Percentiles rank a stretch among this genome's conserved stretches.
These are phyloP conservation scores for Sequoia sempervirens DNA, from an alignment of 75 land plant genomes.

Conservation along the genomic window DNA sequence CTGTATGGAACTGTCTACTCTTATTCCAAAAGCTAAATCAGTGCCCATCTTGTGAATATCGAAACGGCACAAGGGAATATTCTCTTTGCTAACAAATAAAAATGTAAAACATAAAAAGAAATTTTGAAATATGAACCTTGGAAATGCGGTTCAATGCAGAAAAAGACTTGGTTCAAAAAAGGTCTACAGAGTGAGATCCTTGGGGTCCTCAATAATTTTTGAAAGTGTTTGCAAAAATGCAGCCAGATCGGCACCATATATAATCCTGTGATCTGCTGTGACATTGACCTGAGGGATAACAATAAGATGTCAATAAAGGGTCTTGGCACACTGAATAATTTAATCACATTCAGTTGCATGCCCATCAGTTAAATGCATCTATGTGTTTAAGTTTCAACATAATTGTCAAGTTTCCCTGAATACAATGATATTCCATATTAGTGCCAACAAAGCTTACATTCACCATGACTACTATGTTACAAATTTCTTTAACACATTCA, in stretches of 20 bases:
- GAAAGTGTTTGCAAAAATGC: slow-evolving; percentile 82
- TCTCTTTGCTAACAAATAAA: not conserved
- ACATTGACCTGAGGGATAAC: slow-evolving; percentile 67
- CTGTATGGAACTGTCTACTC: not conserved
- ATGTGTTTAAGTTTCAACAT: not conserved
- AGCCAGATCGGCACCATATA: slow-evolving; percentile 84
- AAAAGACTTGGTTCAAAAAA: not conserved
- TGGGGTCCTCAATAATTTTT: slow-evolving; percentile 70
- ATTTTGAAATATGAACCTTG: not conserved
- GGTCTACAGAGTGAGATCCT: slow-evolving; percentile 59
- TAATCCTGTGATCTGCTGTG: slow-evolving; percentile 87
- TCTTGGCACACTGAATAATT: not conserved
- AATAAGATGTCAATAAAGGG: not conserved
- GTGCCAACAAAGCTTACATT: not conserved
- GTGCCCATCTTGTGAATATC: not conserved
- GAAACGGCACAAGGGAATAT: not conserved
- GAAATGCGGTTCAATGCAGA: not conserved
- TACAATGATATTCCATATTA: not conserved
- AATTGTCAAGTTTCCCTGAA: not conserved
- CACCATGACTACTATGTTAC: not conserved
- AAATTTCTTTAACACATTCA: not conserved
- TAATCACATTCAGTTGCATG: not conserved
- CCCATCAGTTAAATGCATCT: not conserved
- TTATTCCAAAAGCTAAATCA: not conserved
- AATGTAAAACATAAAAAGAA: not conserved